A percentile compares a stretch with the other conserved stretches of the same genome.
Evolutionary conservation across 352 stramenopile genomes (phyloP).

Genomic region (Phytophthora capsici): DNA sequence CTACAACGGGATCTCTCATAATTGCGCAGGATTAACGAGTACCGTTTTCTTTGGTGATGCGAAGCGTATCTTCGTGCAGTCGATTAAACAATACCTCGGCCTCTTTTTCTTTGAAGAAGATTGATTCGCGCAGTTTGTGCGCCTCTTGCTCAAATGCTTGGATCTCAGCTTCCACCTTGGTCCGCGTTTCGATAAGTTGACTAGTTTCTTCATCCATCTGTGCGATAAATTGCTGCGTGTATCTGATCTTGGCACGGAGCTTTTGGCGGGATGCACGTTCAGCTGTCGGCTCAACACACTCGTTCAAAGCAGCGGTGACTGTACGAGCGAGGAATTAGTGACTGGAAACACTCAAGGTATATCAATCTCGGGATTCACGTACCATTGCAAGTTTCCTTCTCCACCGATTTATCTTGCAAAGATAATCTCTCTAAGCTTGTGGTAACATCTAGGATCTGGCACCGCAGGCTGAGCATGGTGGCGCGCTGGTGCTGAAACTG

Average conservation of each 20-base stretch:
- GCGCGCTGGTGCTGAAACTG: slow-evolving; percentile 40
- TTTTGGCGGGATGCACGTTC: slow-evolving; percentile 45
- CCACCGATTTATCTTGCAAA: slow-evolving; percentile 12
- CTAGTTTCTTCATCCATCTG: slow-evolving; percentile 45
- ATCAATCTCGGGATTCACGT: not conserved
- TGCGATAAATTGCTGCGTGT: slow-evolving; percentile 49
- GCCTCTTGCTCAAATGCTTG: slow-evolving; percentile 27
- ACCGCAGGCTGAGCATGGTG: slow-evolving; percentile 42
- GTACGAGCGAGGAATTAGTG: not conserved
- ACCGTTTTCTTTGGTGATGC: slow-evolving; percentile 51
- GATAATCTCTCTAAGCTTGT: slow-evolving; percentile 30
- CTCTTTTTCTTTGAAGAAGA: slow-evolving; percentile 52
- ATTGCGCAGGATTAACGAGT: not conserved
- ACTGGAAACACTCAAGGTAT: not conserved
- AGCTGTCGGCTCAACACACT: slow-evolving; percentile 27
- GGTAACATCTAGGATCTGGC: slow-evolving; percentile 34
- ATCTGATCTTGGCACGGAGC: slow-evolving; percentile 49
- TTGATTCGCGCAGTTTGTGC: slow-evolving; percentile 35
- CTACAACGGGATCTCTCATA: not conserved
- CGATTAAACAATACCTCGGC: slow-evolving; percentile 32
- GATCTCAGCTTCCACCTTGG: slow-evolving; percentile 38
- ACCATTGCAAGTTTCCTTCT: slow-evolving; percentile 30
- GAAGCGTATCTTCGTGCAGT: slow-evolving; percentile 38
- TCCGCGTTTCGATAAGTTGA: slow-evolving; percentile 30
- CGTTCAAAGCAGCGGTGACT: slow-evolving; percentile 28